These are phyloP conservation scores for Yamadazyma laniorum DNA, from an alignment of 805 yeast genomes.

Conservation along the genomic window DNA sequence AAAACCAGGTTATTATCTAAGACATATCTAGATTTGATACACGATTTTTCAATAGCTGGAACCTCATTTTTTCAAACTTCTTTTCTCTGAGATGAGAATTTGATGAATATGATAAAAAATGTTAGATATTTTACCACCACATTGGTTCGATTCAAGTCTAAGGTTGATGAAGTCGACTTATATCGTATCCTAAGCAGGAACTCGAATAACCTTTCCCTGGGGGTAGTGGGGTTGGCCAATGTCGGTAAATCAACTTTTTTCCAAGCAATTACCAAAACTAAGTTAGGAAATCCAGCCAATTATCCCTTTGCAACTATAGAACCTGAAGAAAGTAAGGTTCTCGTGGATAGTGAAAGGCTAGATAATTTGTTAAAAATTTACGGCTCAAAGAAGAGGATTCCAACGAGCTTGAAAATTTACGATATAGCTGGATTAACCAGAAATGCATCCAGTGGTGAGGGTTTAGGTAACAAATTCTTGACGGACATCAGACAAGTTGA, in stretches of 20 bases:
- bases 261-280: conserved; percentile 57
- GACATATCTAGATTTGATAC: no score
- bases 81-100: no score
- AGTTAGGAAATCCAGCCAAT: conserved; percentile 54
- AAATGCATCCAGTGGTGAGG: conserved; percentile 64
- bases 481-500: conserved; percentile 70
- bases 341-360: conserved; percentile 51
- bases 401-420: conserved; percentile 55
- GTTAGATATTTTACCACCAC: conserved; percentile 4
- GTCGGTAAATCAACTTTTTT: conserved; percentile 49
- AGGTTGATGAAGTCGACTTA: conserved; percentile 4
- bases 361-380: conserved; percentile 48
- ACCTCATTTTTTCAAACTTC: no score
- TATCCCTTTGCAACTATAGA: conserved; percentile 77
- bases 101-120: conserved; percentile 1
- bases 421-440: conserved; percentile 72
- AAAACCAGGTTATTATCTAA: no score
- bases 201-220: conserved; percentile 37
- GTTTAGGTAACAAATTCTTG: conserved; percentile 71
- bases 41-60: no score
- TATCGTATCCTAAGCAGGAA: conserved; percentile 27
- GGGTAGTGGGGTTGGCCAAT: conserved; percentile 62
- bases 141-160: conserved; percentile 1
- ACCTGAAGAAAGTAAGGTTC: conserved; percentile 61
- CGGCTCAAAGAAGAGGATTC: conserved; percentile 49